These are phyloP conservation scores for Fusarium clavum DNA, from an alignment of 2,329 filamentous ascomycete genomes.

Conservation along the genomic window DNA sequence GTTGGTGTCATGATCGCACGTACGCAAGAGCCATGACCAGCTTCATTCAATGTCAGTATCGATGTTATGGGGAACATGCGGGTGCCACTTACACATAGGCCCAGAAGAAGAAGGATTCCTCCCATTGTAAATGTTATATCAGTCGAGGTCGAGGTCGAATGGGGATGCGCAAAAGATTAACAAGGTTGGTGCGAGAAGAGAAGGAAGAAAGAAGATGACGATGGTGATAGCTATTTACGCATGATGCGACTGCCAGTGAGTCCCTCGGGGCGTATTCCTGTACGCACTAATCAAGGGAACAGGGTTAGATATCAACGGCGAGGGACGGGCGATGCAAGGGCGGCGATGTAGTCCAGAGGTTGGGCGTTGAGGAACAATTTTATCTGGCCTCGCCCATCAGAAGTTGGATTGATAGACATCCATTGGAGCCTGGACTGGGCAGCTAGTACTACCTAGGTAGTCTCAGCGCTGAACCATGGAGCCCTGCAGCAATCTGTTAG, in stretches of 20 bases:
- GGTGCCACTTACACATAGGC: constrained; percentile 54
- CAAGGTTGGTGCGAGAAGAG: constrained; percentile 12
- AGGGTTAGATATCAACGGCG: constrained; percentile 8
- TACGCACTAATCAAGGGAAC: constrained; percentile 18
- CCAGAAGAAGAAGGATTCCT: constrained; percentile 55
- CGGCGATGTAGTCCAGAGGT: constrained; percentile 16
- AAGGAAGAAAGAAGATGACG: constrained; percentile 11
- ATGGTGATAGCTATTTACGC: constrained; percentile 39
- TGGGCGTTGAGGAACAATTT: constrained; percentile 37
- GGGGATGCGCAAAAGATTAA: constrained; percentile 21
- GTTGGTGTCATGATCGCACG: constrained; percentile 45
- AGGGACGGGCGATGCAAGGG: constrained; percentile 22
- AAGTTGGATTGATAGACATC: constrained; percentile 25
- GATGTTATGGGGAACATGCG: constrained; percentile 2
- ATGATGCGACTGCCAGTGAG: constrained; percentile 33
- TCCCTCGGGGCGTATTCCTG: constrained; percentile 1
- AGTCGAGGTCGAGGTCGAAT: constrained; percentile 13
- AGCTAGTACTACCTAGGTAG: constrained; percentile 12
- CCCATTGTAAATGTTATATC: constrained; percentile 50
- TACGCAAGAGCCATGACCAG: constrained; percentile 71
- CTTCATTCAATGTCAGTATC: constrained; percentile 50
- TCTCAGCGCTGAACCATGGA: constrained; percentile 10
- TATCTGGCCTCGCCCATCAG: constrained; percentile 38
- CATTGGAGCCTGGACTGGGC: background rate
- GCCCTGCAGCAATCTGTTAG: constrained; percentile 41